Conservation (phyloP, 2,329 filamentous ascomycete species). For the Fusarium solani-melongenae region DNA sequence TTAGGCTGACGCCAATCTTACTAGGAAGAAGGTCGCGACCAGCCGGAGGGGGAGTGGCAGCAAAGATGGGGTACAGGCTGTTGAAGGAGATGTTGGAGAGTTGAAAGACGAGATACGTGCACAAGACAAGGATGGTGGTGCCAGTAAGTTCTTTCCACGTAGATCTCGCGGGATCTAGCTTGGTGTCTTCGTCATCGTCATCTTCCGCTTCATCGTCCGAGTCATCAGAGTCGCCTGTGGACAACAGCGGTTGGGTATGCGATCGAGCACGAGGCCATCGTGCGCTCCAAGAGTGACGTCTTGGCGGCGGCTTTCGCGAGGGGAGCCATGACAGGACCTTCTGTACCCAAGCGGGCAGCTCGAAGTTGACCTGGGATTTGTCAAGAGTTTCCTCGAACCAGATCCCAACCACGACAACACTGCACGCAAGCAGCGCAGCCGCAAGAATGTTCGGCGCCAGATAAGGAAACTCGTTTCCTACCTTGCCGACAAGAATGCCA, state of each 20-base stretch:
- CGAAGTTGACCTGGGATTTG: constrained; percentile 43
- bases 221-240: constrained; percentile 25
- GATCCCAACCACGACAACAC: constrained; percentile 78
- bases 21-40: constrained; percentile 80
- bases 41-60: constrained; percentile 77
- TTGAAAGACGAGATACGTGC: constrained; percentile 93
- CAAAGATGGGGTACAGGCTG: constrained; percentile 94
- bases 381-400: constrained; percentile 85
- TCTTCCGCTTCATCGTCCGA: constrained; percentile 43
- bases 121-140: constrained; percentile 83
- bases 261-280: constrained; percentile 50
- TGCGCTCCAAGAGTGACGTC: constrained; percentile 51
- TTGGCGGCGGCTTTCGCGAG: constrained; percentile 26
- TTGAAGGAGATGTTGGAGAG: constrained; percentile 96
- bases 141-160: constrained; percentile 72
- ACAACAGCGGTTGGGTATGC: constrained; percentile 45
- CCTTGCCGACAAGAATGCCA: constrained; percentile 78
- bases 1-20: constrained; percentile 87
- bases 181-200: constrained; percentile 37
- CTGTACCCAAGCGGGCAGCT: constrained; percentile 49
- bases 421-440: constrained; percentile 76
- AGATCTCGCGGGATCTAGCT: constrained; percentile 40
- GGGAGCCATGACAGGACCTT: constrained; percentile 45
- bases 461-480: constrained; percentile 78
- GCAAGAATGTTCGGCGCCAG: constrained; percentile 85